Evolutionary conservation across 1,284 basidiomycete genomes (phyloP), one percentile per base, ranked within the genome.

Genomic region (Phylloboletellus chloephorus): DNA sequence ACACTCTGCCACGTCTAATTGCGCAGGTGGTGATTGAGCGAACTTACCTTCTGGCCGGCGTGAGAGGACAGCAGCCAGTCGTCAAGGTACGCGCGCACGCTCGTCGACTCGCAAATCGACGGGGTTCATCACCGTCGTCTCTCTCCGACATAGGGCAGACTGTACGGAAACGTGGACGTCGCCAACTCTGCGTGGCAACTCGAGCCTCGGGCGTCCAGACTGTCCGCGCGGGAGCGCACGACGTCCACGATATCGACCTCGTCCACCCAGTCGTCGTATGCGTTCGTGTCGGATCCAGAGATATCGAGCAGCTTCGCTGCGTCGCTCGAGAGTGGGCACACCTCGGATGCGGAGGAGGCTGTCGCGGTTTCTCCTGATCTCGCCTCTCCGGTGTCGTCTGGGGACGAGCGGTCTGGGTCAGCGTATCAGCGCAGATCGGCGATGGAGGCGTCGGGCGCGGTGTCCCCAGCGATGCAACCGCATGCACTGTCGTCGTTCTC

Each of bases 291-390:
- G 9, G 85, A 88, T 48, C 77, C 76, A 2, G 84, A 88, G 49
- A 80, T 87, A 38, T 83, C 83, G 5, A 87, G 82, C 61, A 83
- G 79, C 57, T 86, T 88, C 50, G 80, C 82, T 3, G 83, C 81
- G 6, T 88, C 85, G 15, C 68, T 87, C 4, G 85, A 84, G 52
- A 82, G 79, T 49, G 78, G 68, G 4, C 78, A 78, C 22, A 70
- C 70, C 8, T 87, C 85, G 7, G 84, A 88, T 39, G 67, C 68
- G 7, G 84, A 87, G 41, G 82, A 86, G 43, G 56, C 62, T 6
- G 57, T 62, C 39, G 55, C 69, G 9, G 61, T 72, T 7, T 79
- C 77, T 16, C 76, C 80, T 0, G 73, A 69, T 0, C 57, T 78
- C 16, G 76, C 76, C 2, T 83, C 82, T 1, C 79, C 81, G 4